Evolutionary conservation across 257 asterid species (phyloP).

Genomic region (Forsythia suspensa): DNA sequence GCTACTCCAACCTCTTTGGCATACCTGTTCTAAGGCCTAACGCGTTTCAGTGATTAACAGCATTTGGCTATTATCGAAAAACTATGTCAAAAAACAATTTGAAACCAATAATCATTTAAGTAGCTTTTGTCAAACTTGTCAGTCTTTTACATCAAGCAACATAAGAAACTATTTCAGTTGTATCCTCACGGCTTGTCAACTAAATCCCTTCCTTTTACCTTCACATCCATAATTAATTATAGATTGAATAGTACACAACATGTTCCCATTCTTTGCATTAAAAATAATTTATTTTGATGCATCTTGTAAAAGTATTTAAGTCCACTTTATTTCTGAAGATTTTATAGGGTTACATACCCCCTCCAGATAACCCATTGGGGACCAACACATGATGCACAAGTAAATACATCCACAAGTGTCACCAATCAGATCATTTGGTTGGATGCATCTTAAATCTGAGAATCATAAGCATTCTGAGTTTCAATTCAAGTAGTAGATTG

Average conservation of each 20-base stretch:
- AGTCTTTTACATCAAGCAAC: not conserved
- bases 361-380: not conserved
- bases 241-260: not conserved
- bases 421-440: too few species aligned
- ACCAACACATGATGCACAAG: not conserved
- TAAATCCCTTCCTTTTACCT: not conserved
- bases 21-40: not conserved
- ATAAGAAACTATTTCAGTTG: not conserved
- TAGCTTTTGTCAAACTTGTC: too few species aligned
- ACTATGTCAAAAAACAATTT: not conserved
- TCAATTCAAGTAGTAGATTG: not conserved
- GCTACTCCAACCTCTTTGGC: not conserved
- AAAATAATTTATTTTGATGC: not conserved
- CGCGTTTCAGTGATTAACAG: not conserved
- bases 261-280: too few species aligned
- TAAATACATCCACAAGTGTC: not conserved
- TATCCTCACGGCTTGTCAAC: not conserved
- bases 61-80: not conserved
- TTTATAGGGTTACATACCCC: not conserved
- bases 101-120: not conserved
- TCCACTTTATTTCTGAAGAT: not conserved
- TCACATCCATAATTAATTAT: not conserved
- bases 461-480: too few species aligned
- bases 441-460: too few species aligned
- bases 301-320: not conserved